Evolutionary conservation across 169 alveolate genomes (phyloP).

Genomic region (Cryptosporidium xiaoi): DNA sequence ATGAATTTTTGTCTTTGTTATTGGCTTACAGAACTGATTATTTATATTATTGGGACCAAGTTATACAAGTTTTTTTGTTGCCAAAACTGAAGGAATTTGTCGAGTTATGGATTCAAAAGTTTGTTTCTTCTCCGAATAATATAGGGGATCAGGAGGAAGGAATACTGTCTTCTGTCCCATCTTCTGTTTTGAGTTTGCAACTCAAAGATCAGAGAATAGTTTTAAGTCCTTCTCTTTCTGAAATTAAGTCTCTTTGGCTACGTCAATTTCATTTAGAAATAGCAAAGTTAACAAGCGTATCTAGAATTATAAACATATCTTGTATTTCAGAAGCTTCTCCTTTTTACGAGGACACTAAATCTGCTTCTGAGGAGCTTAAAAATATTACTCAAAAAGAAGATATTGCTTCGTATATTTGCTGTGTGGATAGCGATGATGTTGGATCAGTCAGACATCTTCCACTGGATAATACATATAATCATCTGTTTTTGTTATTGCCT

Average conservation of each 20-base stretch:
- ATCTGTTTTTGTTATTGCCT: slow-evolving; percentile 42
- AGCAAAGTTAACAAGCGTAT: slow-evolving; percentile 6
- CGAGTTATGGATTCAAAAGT: slow-evolving; percentile 34
- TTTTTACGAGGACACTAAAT: slow-evolving; percentile 21
- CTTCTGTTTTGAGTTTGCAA: slow-evolving; percentile 57
- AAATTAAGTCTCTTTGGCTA: slow-evolving; percentile 87
- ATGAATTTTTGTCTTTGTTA: slow-evolving; percentile 16
- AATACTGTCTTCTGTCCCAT: neutral
- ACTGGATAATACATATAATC: slow-evolving; percentile 34
- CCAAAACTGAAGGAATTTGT: slow-evolving; percentile 50
- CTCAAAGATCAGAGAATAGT: slow-evolving; percentile 82
- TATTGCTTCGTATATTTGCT: neutral
- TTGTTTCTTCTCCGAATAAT: slow-evolving; percentile 3
- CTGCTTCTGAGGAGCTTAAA: slow-evolving; percentile 1
- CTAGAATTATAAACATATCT: slow-evolving; percentile 41
- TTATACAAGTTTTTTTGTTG: slow-evolving; percentile 38
- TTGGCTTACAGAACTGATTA: slow-evolving; percentile 51
- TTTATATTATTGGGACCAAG: slow-evolving; percentile 52
- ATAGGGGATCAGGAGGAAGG: neutral
- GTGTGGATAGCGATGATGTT: slow-evolving; percentile 35
- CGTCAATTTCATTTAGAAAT: slow-evolving; percentile 31
- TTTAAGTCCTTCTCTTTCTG: slow-evolving; percentile 88
- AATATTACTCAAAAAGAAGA: neutral
- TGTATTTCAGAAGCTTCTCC: slow-evolving; percentile 81
- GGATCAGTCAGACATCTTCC: slow-evolving; percentile 52